Percentiles rank a stretch among this genome's conserved stretches.
phyloP scores from a whole-genome alignment of 495 filamentous ascomycete genomes.

The Talaromyces thailandensis region DNA sequence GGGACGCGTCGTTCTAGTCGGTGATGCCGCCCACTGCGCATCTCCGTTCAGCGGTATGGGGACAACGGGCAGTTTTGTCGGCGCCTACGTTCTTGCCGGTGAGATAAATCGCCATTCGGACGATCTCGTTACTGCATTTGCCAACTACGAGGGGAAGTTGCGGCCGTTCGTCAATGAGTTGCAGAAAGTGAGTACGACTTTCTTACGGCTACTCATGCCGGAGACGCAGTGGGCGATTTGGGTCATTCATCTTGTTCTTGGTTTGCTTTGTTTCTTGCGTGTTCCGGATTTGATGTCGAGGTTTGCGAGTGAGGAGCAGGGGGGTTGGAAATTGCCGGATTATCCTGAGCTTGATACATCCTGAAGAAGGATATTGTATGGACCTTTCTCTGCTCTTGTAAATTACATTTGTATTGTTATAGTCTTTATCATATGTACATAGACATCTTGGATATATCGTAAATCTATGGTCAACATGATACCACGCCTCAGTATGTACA shows the following conservation, averaged over 20 bases:
- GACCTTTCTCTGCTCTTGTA: not conserved
- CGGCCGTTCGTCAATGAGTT: conserved; percentile 21
- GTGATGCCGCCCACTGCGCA: conserved; percentile 47
- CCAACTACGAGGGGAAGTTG: conserved; percentile 17
- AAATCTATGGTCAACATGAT: no score
- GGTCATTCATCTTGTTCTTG: conserved; percentile 14
- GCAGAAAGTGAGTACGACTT: conserved; percentile 15
- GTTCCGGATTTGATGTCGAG: conserved; percentile 15
- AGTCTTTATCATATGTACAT: no score
- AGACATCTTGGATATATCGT: no score
- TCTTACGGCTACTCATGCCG: conserved; percentile 12
- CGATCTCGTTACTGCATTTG: conserved; percentile 17
- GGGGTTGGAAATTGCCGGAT: conserved; percentile 19
- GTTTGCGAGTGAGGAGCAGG: conserved; percentile 12
- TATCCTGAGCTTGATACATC: conserved; percentile 9
- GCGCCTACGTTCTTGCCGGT: conserved; percentile 46
- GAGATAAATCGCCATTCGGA: conserved; percentile 26
- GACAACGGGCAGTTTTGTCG: conserved; percentile 33
- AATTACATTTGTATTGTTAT: not conserved
- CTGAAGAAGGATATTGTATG: not conserved
- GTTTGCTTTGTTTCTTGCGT: conserved; percentile 13
- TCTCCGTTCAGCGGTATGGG: conserved; percentile 41
- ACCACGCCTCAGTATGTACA: no score
- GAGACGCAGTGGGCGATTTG: conserved; percentile 16
- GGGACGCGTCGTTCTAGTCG: conserved; percentile 42